Base-by-base conservation (phyloP, 192 early-diverging fungal genomes). In the Entomortierella beljakovae region DNA sequence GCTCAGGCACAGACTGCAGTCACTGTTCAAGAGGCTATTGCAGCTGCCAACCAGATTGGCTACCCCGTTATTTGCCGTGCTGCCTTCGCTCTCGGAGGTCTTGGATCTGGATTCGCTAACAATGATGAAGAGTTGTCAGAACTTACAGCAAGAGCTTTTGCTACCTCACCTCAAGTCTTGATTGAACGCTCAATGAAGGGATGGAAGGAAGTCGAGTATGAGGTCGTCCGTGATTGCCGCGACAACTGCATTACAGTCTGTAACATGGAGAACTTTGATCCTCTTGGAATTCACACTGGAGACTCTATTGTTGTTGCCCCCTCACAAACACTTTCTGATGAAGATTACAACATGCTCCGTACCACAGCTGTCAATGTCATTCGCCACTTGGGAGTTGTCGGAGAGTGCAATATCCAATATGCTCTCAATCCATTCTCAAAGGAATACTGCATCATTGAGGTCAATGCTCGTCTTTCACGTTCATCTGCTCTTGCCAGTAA, bases 241-340 rank as follows among this genome's bases (percentile, higher is more conserved):
- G 91, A 99, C 85, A 99, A 99, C 87, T 99, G 97, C 83, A 97
- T 99, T 72, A 99, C 97, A 28, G 97, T 99, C 56, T 99, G 96
- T 87, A 98, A 99, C 83, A 99, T 99, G 97, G 96, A 99, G 83
- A 99, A 99, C 91, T 99, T 99, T 90, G 97, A 99, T 77, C 97
- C 97, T 43, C 89, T 99, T 31, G 98, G 98, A 53, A 98, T 97
- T 66, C 98, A 99, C 81, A 99, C 98, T n/a, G 98, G 98, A 57
- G 98, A 99, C 76, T 97, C 96, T 16, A 99, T 99, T 64, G 98
- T 99, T 15, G 94, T 99, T 67, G 98, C 98, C 9, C 98, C 98
- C 28, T 95, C 93, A 26, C 98, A 99, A 83, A 99, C 98, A 25
- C 87, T 99, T 35, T 93, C 92, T 55, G 96, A 99, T 83, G 96